A percentile compares a stretch with the other conserved stretches of the same genome.
Evolutionary conservation across 495 filamentous ascomycete genomes (phyloP).

Genomic region (Aspergillus diversus): DNA sequence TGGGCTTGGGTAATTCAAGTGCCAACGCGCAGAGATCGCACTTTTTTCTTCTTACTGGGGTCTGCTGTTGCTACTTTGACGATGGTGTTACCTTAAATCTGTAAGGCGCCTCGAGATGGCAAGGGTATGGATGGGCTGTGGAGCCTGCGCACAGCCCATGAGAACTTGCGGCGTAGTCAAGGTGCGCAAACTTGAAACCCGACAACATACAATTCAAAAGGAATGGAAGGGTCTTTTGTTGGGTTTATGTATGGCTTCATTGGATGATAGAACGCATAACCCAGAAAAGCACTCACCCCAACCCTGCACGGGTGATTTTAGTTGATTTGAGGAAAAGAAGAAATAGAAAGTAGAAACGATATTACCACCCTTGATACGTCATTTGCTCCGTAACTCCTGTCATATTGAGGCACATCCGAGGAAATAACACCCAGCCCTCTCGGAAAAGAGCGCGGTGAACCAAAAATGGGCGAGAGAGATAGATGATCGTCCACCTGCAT

Average conservation of each 20-base stretch:
- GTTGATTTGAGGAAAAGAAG: background rate
- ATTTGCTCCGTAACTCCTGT: conserved; percentile 1
- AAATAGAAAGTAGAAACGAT: background rate
- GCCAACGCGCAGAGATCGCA: no score
- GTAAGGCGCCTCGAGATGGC: conserved; percentile 4
- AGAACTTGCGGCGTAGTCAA: conserved; percentile 29
- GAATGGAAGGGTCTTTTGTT: background rate
- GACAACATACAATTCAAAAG: background rate
- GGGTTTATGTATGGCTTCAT: no score
- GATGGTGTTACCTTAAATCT: background rate
- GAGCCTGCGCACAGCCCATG: background rate
- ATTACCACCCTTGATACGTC: conserved; percentile 2
- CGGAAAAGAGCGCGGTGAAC: background rate
- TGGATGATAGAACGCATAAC: no score
- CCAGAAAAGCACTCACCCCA: no score
- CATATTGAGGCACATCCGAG: conserved; percentile 17
- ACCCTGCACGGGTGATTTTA: background rate
- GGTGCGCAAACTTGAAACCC: conserved; percentile 27
- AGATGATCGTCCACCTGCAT: conserved; percentile 26
- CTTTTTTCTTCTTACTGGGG: no score
- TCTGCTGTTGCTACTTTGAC: no score
- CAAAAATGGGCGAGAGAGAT: background rate
- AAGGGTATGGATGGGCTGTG: background rate
- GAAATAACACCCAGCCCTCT: conserved; percentile 20
- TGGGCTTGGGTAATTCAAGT: no score